phyloP scores from a whole-genome alignment of 768 basidiomycete species.

The Termitomyces bulborhizus region DNA sequence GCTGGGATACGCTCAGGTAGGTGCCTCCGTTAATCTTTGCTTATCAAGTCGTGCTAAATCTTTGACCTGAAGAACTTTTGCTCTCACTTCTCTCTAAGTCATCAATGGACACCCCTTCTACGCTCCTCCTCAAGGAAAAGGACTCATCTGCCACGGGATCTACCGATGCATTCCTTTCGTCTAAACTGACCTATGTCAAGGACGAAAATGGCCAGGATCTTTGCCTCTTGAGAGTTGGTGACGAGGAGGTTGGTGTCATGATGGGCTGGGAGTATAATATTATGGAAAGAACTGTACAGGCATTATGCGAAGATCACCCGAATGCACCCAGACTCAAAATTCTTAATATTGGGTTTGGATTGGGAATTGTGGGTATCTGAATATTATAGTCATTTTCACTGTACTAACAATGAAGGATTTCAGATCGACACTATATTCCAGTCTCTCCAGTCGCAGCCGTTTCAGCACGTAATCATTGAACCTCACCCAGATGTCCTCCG shows the following conservation, averaged over 20 bases:
- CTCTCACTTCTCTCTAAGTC: slow-evolving; percentile 52
- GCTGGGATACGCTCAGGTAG: slow-evolving; percentile 88
- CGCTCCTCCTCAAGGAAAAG: slow-evolving; percentile 37
- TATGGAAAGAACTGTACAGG: slow-evolving; percentile 76
- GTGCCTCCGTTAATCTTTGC: slow-evolving; percentile 8
- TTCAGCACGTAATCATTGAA: slow-evolving; percentile 86
- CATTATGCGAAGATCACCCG: slow-evolving; percentile 51
- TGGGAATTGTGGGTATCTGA: slow-evolving; percentile 69
- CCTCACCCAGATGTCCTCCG: slow-evolving; percentile 89
- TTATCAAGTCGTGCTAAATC: slow-evolving; percentile 2
- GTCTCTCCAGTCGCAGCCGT: slow-evolving; percentile 47
- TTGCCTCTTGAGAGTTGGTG: slow-evolving; percentile 59
- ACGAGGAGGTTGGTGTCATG: slow-evolving; percentile 94
- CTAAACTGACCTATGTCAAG: slow-evolving; percentile 57
- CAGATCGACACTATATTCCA: slow-evolving; percentile 87
- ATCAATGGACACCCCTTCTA: slow-evolving; percentile 23
- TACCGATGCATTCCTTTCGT: slow-evolving; percentile 63
- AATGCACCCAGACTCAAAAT: slow-evolving; percentile 51
- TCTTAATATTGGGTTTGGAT: slow-evolving; percentile 90
- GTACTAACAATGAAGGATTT: not conserved
- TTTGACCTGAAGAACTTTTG: slow-evolving; percentile 51
- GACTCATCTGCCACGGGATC: slow-evolving; percentile 59
- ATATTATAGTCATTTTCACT: not conserved
- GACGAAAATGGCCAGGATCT: slow-evolving; percentile 79
- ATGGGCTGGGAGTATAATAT: slow-evolving; percentile 96